A percentile compares a stretch with the other conserved stretches of the same genome.
Evolutionary conservation across 2,329 filamentous ascomycete genomes (phyloP).

Genomic region (Botrytis paeoniae): DNA sequence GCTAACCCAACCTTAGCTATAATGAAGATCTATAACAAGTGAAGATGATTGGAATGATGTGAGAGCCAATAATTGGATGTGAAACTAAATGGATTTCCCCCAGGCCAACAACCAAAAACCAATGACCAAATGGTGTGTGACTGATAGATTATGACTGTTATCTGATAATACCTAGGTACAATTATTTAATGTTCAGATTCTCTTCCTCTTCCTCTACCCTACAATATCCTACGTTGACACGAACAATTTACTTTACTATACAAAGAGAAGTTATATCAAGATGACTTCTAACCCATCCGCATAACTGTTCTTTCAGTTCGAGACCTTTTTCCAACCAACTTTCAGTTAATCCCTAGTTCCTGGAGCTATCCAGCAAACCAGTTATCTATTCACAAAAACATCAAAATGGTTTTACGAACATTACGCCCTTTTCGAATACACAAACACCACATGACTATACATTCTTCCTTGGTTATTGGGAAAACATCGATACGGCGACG

Average conservation of each 20-base stretch:
- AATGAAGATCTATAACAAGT: not conserved
- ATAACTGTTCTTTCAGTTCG: conserved; percentile 13
- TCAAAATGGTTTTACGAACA: conserved; percentile 51
- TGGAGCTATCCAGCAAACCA: conserved; percentile 1
- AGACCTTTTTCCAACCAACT: not conserved
- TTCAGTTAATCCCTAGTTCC: not conserved
- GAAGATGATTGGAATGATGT: not conserved
- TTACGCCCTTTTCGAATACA: conserved; percentile 41
- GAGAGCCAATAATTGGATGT: not conserved
- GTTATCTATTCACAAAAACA: conserved; percentile 17
- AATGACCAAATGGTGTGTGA: not conserved
- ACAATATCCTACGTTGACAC: not conserved
- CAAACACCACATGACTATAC: conserved; percentile 49
- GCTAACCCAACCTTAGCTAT: not conserved
- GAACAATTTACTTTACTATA: not conserved
- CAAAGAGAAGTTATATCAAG: conserved; percentile 12
- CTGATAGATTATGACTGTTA: not conserved
- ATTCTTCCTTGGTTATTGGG: conserved; percentile 41
- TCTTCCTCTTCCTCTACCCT: not conserved
- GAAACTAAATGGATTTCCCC: not conserved
- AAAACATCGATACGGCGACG: conserved; percentile 24
- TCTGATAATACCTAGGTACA: not conserved
- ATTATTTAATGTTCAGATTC: not conserved
- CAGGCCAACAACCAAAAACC: not conserved
- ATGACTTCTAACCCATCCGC: conserved; percentile 15